These are phyloP conservation scores for Populus tremula DNA, from an alignment of 345 rosid species.

Conservation along the genomic window DNA sequence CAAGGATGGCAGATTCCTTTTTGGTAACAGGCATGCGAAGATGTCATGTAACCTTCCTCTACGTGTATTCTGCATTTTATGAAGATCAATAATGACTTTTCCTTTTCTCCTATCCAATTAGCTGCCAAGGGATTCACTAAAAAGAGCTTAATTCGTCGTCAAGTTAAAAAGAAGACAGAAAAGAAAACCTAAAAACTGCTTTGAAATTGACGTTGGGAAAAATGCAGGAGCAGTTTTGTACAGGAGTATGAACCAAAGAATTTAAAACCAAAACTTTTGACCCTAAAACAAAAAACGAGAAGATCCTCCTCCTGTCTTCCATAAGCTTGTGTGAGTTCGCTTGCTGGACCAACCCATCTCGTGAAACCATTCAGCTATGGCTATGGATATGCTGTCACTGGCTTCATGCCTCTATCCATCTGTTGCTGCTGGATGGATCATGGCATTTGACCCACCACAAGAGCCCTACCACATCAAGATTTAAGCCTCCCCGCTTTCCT, in stretches of 20 bases:
- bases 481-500: background rate
- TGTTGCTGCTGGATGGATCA: background rate
- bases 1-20: background rate
- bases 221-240: constrained; percentile 4
- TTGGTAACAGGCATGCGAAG: background rate
- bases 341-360: background rate
- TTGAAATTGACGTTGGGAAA: background rate
- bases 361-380: background rate
- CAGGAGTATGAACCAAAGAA: background rate
- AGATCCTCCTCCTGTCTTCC: background rate
- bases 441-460: background rate
- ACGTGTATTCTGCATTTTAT: background rate
- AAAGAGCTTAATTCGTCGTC: background rate
- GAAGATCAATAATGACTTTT: background rate
- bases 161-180: background rate
- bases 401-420: background rate
- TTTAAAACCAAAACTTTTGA: background rate
- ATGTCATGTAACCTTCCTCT: background rate
- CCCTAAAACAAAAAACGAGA: background rate
- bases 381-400: background rate
- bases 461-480: background rate
- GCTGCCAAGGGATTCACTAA: background rate
- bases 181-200: background rate
- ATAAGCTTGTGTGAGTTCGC: background rate
- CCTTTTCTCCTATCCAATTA: background rate